Base-by-base conservation (phyloP, 306 rosid species). In the Sphenostylis stenocarpa region DNA sequence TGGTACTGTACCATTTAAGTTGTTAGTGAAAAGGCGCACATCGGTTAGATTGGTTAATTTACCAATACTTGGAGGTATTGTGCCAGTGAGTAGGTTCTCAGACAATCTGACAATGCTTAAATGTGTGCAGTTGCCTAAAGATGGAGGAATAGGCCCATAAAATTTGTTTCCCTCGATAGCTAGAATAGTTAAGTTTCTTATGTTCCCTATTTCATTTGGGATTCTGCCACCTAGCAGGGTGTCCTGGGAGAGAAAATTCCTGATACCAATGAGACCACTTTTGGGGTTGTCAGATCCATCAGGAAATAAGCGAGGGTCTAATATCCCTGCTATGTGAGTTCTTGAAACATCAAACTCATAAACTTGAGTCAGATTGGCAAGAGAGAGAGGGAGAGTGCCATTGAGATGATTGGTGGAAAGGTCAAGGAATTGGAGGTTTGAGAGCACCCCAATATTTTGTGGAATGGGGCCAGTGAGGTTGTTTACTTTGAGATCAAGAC, bases 171-270 rank as follows among this genome's bases (percentile, higher is more conserved):
- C 77, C 34, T 86, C 90, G 0, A 89, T 36, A 28, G 90, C 88
- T 15, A 89, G 57, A 3, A 89, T 0, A 68, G 36, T 67, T 57
- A 85, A 67, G 77, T 70, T 47, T 49, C 60, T 85, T 33, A 89
- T 21, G 53, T 89, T 86, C 1, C 93, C 93, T 21, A 86, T 86
- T 83, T 86, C 90, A 13, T 83, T 80, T 0, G 93, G 93, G 3
- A 89, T 44, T 29, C 20, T 69, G 0, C 93, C 89, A 11, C 77
- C 76, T 38, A 89, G 70, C 3, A 21, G 44, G 61, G 83, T 87
- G 13, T 78, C 79, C 11, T 89, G 91, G 11, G 83, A 72, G 12
- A 89, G 77, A 1, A 89, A 76, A 72, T 89, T 73, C 57, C 65
- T 81, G 2, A 89, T 74, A 26, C 83, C 21, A 12, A 57, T 23